Conservation (phyloP, 352 stramenopile species). For the Phytophthora melonis region DNA sequence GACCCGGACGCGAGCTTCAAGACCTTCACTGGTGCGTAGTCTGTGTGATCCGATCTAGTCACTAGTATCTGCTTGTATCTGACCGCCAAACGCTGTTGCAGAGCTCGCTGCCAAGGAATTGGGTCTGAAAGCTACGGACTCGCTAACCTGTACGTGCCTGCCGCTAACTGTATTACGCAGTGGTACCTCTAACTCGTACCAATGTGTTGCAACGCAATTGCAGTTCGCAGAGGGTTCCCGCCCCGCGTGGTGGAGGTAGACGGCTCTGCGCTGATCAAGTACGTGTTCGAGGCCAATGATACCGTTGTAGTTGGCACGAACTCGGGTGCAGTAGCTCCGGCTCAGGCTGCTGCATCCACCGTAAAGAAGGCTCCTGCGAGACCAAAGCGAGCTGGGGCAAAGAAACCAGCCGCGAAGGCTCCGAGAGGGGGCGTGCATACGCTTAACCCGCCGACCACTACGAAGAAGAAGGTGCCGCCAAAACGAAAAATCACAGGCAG, state of each 20-base stretch:
- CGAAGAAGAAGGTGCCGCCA: constrained; percentile 33
- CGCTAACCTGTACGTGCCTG: constrained; percentile 55
- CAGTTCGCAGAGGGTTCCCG: constrained; percentile 80
- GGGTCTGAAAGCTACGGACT: constrained; percentile 49
- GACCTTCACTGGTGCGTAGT: constrained; percentile 62
- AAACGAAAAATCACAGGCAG: constrained; percentile 59
- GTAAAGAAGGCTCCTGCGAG: constrained; percentile 14
- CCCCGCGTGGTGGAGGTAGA: constrained; percentile 54
- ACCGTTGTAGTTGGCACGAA: constrained; percentile 65
- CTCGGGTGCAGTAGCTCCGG: constrained; percentile 10
- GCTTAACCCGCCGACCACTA: constrained; percentile 36
- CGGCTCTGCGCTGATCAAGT: constrained; percentile 49
- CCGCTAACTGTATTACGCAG: background rate
- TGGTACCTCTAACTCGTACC: background rate
- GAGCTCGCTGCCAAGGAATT: constrained; percentile 57
- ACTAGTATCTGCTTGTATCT: background rate
- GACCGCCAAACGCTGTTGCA: constrained; percentile 18
- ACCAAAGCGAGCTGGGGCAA: constrained; percentile 30
- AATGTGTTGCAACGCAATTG: background rate
- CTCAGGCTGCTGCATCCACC: constrained; percentile 13
- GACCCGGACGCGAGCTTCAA: constrained; percentile 46
- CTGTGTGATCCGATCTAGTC: background rate
- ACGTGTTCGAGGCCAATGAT: constrained; percentile 70
- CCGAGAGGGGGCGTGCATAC: constrained; percentile 57
- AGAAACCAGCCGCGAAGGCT: constrained; percentile 31